phyloP scores from a whole-genome alignment of 1,284 basidiomycete species.

The Ganoderma meredithae region DNA sequence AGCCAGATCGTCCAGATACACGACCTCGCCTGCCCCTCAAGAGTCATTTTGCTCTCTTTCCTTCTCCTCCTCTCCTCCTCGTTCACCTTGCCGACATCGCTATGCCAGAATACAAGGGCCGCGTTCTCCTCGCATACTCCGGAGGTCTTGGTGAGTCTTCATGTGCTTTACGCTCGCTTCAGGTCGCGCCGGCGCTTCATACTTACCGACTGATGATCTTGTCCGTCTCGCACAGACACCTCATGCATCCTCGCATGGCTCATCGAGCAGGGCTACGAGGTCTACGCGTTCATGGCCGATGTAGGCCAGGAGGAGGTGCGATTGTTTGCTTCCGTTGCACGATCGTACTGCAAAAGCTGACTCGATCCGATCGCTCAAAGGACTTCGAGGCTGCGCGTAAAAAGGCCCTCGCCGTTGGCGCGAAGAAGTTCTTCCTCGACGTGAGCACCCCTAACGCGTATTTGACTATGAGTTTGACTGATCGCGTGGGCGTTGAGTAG shows the following conservation, averaged over 20 bases:
- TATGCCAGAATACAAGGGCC: conserved; percentile 65
- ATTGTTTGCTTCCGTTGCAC: not conserved
- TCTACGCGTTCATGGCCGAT: conserved; percentile 98
- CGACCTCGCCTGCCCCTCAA: not conserved
- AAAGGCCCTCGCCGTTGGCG: conserved; percentile 94
- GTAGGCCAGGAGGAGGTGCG: conserved; percentile 95
- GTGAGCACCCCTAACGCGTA: conserved; percentile 46
- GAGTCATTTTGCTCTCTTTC: not conserved
- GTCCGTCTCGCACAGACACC: conserved; percentile 68
- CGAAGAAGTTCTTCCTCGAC: conserved; percentile 94
- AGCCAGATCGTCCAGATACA: not conserved
- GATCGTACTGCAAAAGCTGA: conserved; percentile 13
- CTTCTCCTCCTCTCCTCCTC: not conserved
- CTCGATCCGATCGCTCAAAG: conserved; percentile 47
- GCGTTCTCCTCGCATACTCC: conserved; percentile 95
- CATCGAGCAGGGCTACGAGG: conserved; percentile 98
- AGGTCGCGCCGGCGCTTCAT: not conserved
- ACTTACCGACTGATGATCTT: conserved; percentile 11
- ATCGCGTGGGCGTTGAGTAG: conserved; percentile 46
- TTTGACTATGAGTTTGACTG: not conserved
- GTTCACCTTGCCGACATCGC: conserved; percentile 12
- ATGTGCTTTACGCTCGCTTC: not conserved
- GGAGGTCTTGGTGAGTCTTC: conserved; percentile 90
- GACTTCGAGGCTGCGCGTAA: conserved; percentile 94
- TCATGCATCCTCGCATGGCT: conserved; percentile 97